Evolutionary conservation across 495 filamentous ascomycete species (phyloP), one percentile per base, ranked within the genome.

Genomic region (Poronia punctata): DNA sequence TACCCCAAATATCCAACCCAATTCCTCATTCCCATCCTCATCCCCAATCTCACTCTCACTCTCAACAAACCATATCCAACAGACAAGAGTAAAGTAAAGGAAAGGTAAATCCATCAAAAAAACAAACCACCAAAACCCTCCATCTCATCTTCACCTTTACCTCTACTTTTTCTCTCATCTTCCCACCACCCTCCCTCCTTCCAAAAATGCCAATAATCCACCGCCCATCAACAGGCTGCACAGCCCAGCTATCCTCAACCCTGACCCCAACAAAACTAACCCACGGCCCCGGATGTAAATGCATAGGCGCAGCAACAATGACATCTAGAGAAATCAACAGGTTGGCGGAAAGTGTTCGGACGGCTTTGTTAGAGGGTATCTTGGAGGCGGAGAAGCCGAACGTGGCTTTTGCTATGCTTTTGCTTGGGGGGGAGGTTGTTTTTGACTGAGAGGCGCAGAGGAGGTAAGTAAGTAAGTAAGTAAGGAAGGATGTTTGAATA

Each of bases 241-340:
- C 19, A 15, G 43, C 29, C 1, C 38, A 33, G 9, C 39, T 53
- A 4, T 20, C 38, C 12, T 5, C 38, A 2, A 25, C 29, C 11
- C 25, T 53, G 3, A 11, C 18, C n/a, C 46, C 46, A 6, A 7
- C 14, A 5, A 7, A 28, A 0, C 2, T 46, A 11, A 22, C 12
- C 2, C 46, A 53, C 26, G 38, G 28, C 0, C 11, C 35, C 16
- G 39, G 31, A 14, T 53, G 50, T 27, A 46, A 50, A 43, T 53
- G 50, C 20, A 19, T 53, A n/a, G n/a, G n/a, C n/a, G n/a, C n/a
- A n/a, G n/a, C n/a, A n/a, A n/a, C n/a, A n/a, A n/a, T n/a, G n/a
- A n/a, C n/a, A n/a, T n/a, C n/a, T n/a, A n/a, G 37, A 46, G 12
- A 20, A 40, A 9, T 49, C 9, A 17, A 7, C 8, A 38, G 35